Evolutionary conservation across 768 basidiomycete genomes (phyloP), one percentile per base, ranked within the genome.

Genomic region (Boletus vermiculosoides): DNA sequence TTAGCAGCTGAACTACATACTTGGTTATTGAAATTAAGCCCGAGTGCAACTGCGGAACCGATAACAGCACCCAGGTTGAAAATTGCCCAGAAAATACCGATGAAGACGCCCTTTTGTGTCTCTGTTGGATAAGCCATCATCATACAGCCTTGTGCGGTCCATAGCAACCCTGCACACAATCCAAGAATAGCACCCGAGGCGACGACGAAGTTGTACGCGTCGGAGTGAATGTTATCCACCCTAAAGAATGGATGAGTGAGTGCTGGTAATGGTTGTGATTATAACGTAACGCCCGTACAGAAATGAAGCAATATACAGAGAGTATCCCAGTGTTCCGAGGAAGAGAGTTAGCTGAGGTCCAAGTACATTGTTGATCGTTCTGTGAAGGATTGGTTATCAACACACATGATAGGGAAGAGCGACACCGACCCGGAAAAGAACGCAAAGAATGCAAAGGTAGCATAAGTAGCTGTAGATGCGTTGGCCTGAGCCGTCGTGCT

Each of bases 121-220:
- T 93, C 90, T 0, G 88, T 90, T 0, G 90, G 88, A 70, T 93
- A 93, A 5, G 88, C 83, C 71, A 94, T 73, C 85, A 92, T 92
- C 57, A 93, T 74, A 18, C 83, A 86, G n/a, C 90, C 92, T 65
- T 93, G 90, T 0, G 90, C 88, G 0, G 90, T 87, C 91, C 91
- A 92, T 9, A 92, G 74, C 44, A 93, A 66, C 16, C 78, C 81
- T 15, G 82, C 90, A 64, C 86, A 89, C 48, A 90, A 59, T 18
- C 91, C 91, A 18, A 92, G 83, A 54, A 89, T 65, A 39, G 86
- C 86, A 20, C 90, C 91, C 3, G 88, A 78, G 18, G 76, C 81
- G 60, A 92, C 83, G 44, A 88, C 83, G 66, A 92, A 92, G 31
- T 74, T 75, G 34, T 78, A 78, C 10, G 83, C 83, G 22, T 75